These are phyloP conservation scores for Dunaliella primolecta DNA, from an alignment of 139 green algal genomes.

Conservation along the genomic window DNA sequence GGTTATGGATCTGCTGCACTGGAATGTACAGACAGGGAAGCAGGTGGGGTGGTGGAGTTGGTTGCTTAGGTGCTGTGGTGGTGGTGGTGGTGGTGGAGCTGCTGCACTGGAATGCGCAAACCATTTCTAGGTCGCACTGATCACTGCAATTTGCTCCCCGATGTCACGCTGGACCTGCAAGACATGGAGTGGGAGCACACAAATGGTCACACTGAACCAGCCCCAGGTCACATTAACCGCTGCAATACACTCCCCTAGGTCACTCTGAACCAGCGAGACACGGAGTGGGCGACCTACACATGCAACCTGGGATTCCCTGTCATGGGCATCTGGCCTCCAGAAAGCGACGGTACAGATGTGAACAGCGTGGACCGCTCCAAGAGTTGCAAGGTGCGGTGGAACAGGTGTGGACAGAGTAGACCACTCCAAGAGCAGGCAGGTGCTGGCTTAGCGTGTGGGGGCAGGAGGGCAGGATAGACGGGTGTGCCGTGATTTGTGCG, in stretches of 20 bases:
- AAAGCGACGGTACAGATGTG: slow-evolving; percentile 47
- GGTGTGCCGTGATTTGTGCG: not conserved
- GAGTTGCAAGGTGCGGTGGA: slow-evolving; percentile 26
- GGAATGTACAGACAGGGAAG: slow-evolving; percentile 53
- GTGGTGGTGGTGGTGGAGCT: slow-evolving; percentile 54
- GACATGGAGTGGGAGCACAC: too few species aligned
- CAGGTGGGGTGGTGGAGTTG: slow-evolving; percentile 31
- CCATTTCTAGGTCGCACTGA: too few species aligned
- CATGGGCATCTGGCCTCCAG: slow-evolving; percentile 63
- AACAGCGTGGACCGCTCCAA: slow-evolving; percentile 36
- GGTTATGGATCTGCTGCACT: slow-evolving; percentile 61
- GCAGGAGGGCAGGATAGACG: not conserved
- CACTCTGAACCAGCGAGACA: slow-evolving; percentile 51
- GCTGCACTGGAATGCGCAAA: slow-evolving; percentile 59
- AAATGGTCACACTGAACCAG: too few species aligned
- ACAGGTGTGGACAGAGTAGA: not conserved
- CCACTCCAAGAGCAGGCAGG: too few species aligned
- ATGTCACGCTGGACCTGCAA: too few species aligned
- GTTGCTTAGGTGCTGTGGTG: not conserved
- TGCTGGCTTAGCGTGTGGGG: too few species aligned
- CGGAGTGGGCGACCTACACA: slow-evolving; percentile 58
- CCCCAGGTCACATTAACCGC: too few species aligned
- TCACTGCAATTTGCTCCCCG: too few species aligned
- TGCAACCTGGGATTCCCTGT: slow-evolving; percentile 62
- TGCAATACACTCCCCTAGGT: too few species aligned